phyloP scores from a whole-genome alignment of 2,329 filamentous ascomycete genomes.

The Neopestalotiopsis sp. region DNA sequence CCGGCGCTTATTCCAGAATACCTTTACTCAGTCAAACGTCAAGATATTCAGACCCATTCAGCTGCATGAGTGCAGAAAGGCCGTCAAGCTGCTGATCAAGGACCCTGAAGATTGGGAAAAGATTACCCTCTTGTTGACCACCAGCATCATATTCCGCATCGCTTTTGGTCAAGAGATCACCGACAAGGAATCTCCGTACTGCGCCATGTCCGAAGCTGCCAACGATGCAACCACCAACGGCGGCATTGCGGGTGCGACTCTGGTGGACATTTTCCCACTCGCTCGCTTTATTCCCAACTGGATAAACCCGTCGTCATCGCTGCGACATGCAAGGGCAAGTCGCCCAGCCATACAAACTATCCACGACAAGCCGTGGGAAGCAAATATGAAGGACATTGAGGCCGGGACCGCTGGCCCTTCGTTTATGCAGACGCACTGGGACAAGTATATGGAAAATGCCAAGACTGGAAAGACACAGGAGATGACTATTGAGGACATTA shows the following conservation, averaged over 20 bases:
- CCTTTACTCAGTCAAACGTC: slow-evolving; percentile 40
- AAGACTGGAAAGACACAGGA: slow-evolving; percentile 36
- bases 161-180: slow-evolving; percentile 30
- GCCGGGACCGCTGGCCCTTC: slow-evolving; percentile 36
- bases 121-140: slow-evolving; percentile 29
- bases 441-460: slow-evolving; percentile 32
- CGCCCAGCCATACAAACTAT: slow-evolving; percentile 33
- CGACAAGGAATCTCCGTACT: slow-evolving; percentile 30
- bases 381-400: slow-evolving; percentile 35
- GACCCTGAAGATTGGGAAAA: slow-evolving; percentile 28
- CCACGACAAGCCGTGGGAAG: slow-evolving; percentile 48
- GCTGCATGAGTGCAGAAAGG: slow-evolving; percentile 33
- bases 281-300: slow-evolving; percentile 46
- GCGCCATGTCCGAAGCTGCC: slow-evolving; percentile 23
- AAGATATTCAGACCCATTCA: slow-evolving; percentile 40
- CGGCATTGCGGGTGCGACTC: slow-evolving; percentile 37
- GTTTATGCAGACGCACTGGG: slow-evolving; percentile 37
- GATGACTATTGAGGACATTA: slow-evolving; percentile 48
- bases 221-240: slow-evolving; percentile 22
- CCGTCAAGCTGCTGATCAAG: slow-evolving; percentile 29
- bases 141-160: slow-evolving; percentile 32
- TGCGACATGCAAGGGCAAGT: slow-evolving; percentile 29
- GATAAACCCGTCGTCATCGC: slow-evolving; percentile 26
- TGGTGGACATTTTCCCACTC: slow-evolving; percentile 55
- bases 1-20: slow-evolving; percentile 44